Percentiles rank a stretch among this genome's conserved stretches.
Evolutionary conservation across 768 basidiomycete genomes (phyloP).

Genomic region (Peribolospora kevripleyi): DNA sequence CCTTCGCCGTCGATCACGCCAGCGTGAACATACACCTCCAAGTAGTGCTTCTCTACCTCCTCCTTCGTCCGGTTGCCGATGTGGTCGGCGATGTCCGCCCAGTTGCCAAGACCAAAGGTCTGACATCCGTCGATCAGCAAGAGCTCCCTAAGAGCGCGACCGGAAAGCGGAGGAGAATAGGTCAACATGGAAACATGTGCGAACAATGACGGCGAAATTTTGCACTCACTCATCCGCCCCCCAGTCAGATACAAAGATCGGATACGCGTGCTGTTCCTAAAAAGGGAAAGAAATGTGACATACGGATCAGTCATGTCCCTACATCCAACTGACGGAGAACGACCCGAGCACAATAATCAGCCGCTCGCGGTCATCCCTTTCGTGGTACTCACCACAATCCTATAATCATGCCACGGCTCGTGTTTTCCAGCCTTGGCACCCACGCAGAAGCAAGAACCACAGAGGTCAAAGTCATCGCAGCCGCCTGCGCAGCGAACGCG

Average conservation of each 20-base stretch:
- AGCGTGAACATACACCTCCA: slow-evolving; percentile 51
- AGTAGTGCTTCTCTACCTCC: slow-evolving; percentile 79
- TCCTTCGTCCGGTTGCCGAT: slow-evolving; percentile 68
- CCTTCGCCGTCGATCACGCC: slow-evolving; percentile 17
- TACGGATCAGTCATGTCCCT: not conserved
- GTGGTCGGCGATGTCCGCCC: slow-evolving; percentile 81
- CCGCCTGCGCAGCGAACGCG: slow-evolving; percentile 79
- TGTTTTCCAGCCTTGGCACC: slow-evolving; percentile 75
- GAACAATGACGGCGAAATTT: not conserved
- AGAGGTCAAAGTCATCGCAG: slow-evolving; percentile 68
- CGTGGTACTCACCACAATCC: slow-evolving; percentile 43
- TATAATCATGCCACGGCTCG: slow-evolving; percentile 65
- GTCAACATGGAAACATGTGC: not conserved
- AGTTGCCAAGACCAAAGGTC: slow-evolving; percentile 75
- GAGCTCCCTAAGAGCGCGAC: slow-evolving; percentile 39
- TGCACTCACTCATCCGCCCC: slow-evolving; percentile 74
- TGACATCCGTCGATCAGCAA: slow-evolving; percentile 68
- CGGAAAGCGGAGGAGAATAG: slow-evolving; percentile 1
- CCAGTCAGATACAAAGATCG: slow-evolving; percentile 87
- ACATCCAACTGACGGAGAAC: not conserved
- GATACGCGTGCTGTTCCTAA: slow-evolving; percentile 86
- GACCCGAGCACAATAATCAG: slow-evolving; percentile 2
- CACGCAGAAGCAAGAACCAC: slow-evolving; percentile 71
- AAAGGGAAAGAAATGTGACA: not conserved
- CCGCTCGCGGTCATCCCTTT: not conserved